Conservation (phyloP, 768 basidiomycete genomes). For the Kondoa malvinella region DNA sequence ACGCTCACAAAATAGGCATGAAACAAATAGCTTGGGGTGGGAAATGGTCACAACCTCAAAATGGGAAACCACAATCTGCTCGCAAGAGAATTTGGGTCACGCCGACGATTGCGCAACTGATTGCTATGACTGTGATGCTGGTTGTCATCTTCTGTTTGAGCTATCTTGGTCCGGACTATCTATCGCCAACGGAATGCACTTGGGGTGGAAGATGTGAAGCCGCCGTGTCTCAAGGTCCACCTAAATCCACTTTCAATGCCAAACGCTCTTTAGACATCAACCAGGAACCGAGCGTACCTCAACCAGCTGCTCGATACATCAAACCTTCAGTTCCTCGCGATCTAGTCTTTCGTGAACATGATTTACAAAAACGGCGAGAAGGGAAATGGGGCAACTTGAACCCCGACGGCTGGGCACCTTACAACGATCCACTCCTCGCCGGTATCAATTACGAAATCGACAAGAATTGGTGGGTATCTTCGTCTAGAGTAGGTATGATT, state of each 20-base stretch:
- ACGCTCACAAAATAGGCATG: slow-evolving; percentile 22
- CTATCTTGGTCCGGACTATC: slow-evolving; percentile 53
- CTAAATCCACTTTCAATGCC: slow-evolving; percentile 26
- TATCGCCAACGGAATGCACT: slow-evolving; percentile 31
- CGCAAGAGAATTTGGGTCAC: slow-evolving; percentile 17
- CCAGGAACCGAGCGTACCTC: background rate
- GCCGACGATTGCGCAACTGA: slow-evolving; percentile 50
- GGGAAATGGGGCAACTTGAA: slow-evolving; percentile 9
- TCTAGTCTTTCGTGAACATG: background rate
- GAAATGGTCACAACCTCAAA: background rate
- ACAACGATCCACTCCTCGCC: slow-evolving; percentile 32
- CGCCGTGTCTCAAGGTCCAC: slow-evolving; percentile 13
- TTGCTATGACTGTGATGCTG: slow-evolving; percentile 39
- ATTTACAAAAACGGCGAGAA: background rate
- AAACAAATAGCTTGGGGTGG: slow-evolving; percentile 9
- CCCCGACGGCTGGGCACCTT: slow-evolving; percentile 21
- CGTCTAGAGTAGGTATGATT: slow-evolving; percentile 50
- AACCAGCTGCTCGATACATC: background rate
- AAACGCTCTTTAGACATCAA: slow-evolving; percentile 10
- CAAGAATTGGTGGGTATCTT: slow-evolving; percentile 56
- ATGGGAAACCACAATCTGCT: background rate
- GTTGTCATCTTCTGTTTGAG: slow-evolving; percentile 37
- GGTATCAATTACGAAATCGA: slow-evolving; percentile 45
- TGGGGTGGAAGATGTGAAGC: slow-evolving; percentile 18
- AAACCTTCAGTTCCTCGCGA: background rate